Conservation (phyloP, 1,284 basidiomycete genomes). For the Trichosporon ovoides region DNA sequence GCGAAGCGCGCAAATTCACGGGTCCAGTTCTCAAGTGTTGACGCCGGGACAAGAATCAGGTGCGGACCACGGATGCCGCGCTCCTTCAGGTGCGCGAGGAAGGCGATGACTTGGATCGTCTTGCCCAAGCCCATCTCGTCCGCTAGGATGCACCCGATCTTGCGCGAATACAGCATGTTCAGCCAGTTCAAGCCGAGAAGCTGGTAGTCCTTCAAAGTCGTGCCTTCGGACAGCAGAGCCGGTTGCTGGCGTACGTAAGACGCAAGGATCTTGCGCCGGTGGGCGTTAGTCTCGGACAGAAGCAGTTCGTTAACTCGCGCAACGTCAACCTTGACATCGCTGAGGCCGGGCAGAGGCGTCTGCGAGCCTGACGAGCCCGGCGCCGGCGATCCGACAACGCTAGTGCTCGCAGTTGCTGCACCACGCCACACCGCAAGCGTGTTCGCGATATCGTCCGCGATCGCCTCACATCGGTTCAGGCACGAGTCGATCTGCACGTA, state of each 20-base stretch:
- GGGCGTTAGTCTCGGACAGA: constrained; percentile 35
- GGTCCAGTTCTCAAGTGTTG: constrained; percentile 97
- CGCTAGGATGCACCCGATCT: constrained; percentile 88
- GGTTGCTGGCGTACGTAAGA: constrained; percentile 69
- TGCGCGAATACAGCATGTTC: constrained; percentile 73
- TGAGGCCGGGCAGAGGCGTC: too few species aligned
- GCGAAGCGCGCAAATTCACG: constrained; percentile 91
- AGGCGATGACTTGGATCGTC: constrained; percentile 84
- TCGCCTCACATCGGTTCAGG: constrained; percentile 78
- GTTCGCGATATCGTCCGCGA: constrained; percentile 58
- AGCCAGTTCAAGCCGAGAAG: constrained; percentile 97
- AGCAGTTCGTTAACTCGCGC: constrained; percentile 43
- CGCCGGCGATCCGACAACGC: constrained; percentile 37
- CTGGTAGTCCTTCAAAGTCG: constrained; percentile 92
- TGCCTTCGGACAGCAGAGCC: constrained; percentile 59
- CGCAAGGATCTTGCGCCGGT: constrained; percentile 44
- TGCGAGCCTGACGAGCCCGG: too few species aligned
- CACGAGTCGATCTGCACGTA: constrained; percentile 88
- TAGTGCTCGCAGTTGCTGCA: constrained; percentile 38
- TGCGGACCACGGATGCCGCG: constrained; percentile 74
- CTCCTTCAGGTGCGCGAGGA: constrained; percentile 84
- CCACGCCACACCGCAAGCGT: constrained; percentile 75
- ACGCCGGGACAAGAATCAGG: constrained; percentile 91
- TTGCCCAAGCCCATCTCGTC: constrained; percentile 99
- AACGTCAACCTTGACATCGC: constrained; percentile 47